These are phyloP conservation scores for Candida manassasensis DNA, from an alignment of 805 yeast genomes.

Conservation along the genomic window DNA sequence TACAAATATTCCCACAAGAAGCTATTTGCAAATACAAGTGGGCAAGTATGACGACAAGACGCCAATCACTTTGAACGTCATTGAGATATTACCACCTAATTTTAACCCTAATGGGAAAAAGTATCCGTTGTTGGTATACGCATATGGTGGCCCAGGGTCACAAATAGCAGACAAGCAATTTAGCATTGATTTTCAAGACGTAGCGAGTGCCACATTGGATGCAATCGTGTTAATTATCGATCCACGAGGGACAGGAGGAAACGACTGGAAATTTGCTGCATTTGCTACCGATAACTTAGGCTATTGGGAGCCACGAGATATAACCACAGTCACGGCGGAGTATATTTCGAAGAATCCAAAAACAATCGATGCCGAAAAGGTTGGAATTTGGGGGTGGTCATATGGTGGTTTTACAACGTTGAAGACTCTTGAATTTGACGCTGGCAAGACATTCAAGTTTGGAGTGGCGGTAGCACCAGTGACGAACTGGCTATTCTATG, in stretches of 20 bases:
- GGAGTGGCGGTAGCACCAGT: constrained; percentile 98
- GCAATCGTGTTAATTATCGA: constrained; percentile 65
- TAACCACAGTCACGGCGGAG: constrained; percentile 45
- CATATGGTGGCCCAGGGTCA: constrained; percentile 82
- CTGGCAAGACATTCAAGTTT: constrained; percentile 65
- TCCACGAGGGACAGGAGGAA: constrained; percentile 80
- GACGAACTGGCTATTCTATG: constrained; percentile 89
- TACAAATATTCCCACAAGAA: constrained; percentile 49
- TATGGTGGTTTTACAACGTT: constrained; percentile 94
- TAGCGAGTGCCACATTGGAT: constrained; percentile 51
- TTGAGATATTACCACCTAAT: constrained; percentile 59
- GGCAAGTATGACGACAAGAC: constrained; percentile 26
- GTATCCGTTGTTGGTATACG: constrained; percentile 63
- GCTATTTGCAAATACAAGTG: constrained; percentile 27
- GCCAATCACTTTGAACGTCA: constrained; percentile 39
- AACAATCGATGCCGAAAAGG: constrained; percentile 54
- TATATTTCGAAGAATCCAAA: constrained; percentile 41
- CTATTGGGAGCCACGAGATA: constrained; percentile 72
- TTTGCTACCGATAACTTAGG: constrained; percentile 60
- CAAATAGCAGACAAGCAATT: constrained; percentile 48
- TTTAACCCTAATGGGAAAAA: constrained; percentile 40
- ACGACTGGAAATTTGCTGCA: constrained; percentile 62
- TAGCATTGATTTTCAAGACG: constrained; percentile 52
- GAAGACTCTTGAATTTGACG: constrained; percentile 83
- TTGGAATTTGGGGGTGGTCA: constrained; percentile 98